phyloP scores from a whole-genome alignment of 225 moss, liverwort and hornwort genomes.

The Thuidium tamariscinum region DNA sequence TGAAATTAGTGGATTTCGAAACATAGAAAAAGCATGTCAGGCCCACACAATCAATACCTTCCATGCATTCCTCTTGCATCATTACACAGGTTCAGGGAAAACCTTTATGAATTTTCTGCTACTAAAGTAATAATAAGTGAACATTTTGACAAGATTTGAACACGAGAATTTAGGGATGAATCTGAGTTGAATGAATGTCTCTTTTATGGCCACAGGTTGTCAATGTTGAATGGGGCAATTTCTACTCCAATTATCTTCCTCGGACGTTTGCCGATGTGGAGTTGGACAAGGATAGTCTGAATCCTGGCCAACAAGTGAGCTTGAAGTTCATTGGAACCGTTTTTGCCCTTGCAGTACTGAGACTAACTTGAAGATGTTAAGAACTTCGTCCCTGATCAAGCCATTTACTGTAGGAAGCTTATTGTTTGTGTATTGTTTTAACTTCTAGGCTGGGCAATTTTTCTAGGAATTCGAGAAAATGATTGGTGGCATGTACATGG shows the following conservation, averaged over 20 bases:
- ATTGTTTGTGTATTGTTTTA: neutral
- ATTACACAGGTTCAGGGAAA: neutral
- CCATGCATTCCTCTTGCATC: neutral
- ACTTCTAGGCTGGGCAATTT: neutral
- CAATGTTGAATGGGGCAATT: slow-evolving; percentile 53
- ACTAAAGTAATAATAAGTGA: neutral
- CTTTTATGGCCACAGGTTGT: slow-evolving; percentile 18
- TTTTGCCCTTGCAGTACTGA: neutral
- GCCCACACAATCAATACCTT: neutral
- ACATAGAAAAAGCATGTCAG: neutral
- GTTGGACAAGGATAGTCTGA: slow-evolving; percentile 40
- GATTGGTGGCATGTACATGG: slow-evolving; percentile 92
- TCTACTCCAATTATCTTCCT: slow-evolving; percentile 24
- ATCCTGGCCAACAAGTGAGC: slow-evolving; percentile 43
- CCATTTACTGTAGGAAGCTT: neutral
- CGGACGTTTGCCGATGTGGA: slow-evolving; percentile 47
- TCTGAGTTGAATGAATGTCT: neutral
- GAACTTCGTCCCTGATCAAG: neutral
- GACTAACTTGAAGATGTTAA: neutral
- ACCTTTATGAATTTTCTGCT: neutral
- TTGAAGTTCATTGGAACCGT: neutral
- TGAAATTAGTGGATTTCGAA: neutral
- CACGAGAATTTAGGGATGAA: neutral
- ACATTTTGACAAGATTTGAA: neutral
- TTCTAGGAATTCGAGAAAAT: slow-evolving; percentile 86